These are phyloP conservation scores for Cyphellophora europaea DNA, from an alignment of 2,329 filamentous ascomycete species.

Conservation along the genomic window DNA sequence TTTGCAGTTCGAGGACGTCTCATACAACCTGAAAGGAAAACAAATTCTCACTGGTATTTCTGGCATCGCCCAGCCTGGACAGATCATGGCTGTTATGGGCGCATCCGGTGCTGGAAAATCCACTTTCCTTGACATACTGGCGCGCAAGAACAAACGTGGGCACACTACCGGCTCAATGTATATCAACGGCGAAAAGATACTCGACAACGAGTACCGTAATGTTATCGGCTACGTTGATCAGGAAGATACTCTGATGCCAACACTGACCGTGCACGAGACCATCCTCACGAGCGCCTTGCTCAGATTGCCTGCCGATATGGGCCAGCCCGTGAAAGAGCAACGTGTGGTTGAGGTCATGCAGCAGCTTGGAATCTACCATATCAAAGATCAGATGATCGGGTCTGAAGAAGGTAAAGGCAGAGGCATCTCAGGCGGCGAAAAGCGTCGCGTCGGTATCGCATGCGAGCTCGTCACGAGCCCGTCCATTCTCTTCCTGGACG, in stretches of 20 bases:
- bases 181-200: constrained; percentile 85
- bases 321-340: constrained; percentile 75
- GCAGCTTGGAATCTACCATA: constrained; percentile 88
- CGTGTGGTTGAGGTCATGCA: constrained; percentile 87
- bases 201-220: constrained; percentile 74
- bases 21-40: constrained; percentile 79
- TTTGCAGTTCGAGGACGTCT: constrained; percentile 78
- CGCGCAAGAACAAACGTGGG: constrained; percentile 93
- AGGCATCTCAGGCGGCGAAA: constrained; percentile 94
- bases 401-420: constrained; percentile 91
- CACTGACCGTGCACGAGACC: constrained; percentile 93
- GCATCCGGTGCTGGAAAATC: constrained; percentile 97
- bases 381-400: constrained; percentile 88
- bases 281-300: constrained; percentile 90
- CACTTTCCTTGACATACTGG: constrained; percentile 90
- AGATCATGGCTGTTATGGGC: constrained; percentile 95
- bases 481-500: constrained; percentile 92
- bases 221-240: constrained; percentile 97
- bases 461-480: constrained; percentile 97
- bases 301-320: constrained; percentile 88
- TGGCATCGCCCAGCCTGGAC: constrained; percentile 86
- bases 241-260: constrained; percentile 93
- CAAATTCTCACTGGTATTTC: constrained; percentile 71
- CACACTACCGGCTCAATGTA: constrained; percentile 70
- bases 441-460: constrained; percentile 89